These are phyloP conservation scores for Alternaria tenuissima DNA, from an alignment of 2,329 filamentous ascomycete genomes.

Conservation along the genomic window DNA sequence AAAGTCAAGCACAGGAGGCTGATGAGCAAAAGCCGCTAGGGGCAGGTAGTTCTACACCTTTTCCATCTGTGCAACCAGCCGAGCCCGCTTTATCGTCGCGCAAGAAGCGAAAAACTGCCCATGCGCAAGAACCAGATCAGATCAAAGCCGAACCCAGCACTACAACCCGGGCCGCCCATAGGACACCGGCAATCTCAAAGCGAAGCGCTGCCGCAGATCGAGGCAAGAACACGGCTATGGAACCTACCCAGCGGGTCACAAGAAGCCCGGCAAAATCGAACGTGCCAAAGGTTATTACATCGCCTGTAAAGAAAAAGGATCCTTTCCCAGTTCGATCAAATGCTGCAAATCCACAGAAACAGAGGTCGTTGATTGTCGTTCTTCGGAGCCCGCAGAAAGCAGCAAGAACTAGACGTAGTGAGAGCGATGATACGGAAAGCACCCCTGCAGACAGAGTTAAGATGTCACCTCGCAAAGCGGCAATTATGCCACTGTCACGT, in stretches of 20 bases:
- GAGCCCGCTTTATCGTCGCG: background rate
- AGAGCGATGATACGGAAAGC: background rate
- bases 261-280: background rate
- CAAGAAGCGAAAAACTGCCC: slow-evolving; percentile 10
- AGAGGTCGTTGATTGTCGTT: slow-evolving; percentile 6
- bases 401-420: background rate
- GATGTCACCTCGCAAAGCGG: slow-evolving; percentile 10
- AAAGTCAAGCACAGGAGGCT: slow-evolving; percentile 3
- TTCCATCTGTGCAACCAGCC: slow-evolving; percentile 37
- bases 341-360: background rate
- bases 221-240: background rate
- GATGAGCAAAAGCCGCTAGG: background rate
- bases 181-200: background rate
- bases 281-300: background rate
- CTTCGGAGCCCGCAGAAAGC: background rate
- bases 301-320: background rate
- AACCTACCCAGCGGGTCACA: background rate
- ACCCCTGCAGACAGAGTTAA: slow-evolving; percentile 11
- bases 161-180: background rate
- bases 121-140: background rate
- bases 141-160: background rate
- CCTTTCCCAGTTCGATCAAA: background rate
- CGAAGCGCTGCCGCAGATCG: background rate
- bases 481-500: background rate
- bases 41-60: background rate